Evolutionary conservation across 495 filamentous ascomycete species (phyloP).

Genomic region (Xylaria grammica): DNA sequence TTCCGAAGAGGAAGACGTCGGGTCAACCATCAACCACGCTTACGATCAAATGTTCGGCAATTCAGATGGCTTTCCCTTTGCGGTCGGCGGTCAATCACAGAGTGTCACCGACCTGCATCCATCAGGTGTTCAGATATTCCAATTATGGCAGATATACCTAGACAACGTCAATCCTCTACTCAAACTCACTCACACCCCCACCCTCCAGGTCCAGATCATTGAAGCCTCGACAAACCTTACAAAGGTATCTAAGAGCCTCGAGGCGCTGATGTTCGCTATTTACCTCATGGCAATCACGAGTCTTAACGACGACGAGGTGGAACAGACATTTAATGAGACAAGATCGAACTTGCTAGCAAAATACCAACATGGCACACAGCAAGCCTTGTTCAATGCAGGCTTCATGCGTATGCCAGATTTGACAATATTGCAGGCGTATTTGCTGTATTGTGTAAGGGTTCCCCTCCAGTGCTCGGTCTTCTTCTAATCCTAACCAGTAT

Average conservation of each 20-base stretch:
- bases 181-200: constrained; percentile 70
- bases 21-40: constrained; percentile 57
- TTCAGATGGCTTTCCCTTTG: constrained; percentile 63
- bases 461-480: constrained; percentile 5
- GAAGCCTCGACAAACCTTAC: constrained; percentile 52
- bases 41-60: constrained; percentile 60
- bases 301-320: constrained; percentile 57
- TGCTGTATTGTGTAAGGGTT: constrained; percentile 59
- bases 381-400: constrained; percentile 61
- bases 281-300: constrained; percentile 60
- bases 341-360: constrained; percentile 48
- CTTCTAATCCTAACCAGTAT: constrained; percentile 34
- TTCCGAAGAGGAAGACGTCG: constrained; percentile 66
- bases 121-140: constrained; percentile 68
- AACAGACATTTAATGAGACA: constrained; percentile 54
- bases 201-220: constrained; percentile 60
- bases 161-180: constrained; percentile 73
- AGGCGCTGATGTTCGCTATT: constrained; percentile 63
- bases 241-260: constrained; percentile 54
- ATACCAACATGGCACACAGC: constrained; percentile 57
- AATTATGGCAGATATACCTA: constrained; percentile 74
- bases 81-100: constrained; percentile 53
- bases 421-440: constrained; percentile 58
- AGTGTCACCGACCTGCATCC: constrained; percentile 66
- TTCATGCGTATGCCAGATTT: constrained; percentile 62